Percentiles rank a stretch among this genome's conserved stretches.
These are phyloP conservation scores for Hypericum perforatum DNA, from an alignment of 345 rosid species.

Conservation along the genomic window DNA sequence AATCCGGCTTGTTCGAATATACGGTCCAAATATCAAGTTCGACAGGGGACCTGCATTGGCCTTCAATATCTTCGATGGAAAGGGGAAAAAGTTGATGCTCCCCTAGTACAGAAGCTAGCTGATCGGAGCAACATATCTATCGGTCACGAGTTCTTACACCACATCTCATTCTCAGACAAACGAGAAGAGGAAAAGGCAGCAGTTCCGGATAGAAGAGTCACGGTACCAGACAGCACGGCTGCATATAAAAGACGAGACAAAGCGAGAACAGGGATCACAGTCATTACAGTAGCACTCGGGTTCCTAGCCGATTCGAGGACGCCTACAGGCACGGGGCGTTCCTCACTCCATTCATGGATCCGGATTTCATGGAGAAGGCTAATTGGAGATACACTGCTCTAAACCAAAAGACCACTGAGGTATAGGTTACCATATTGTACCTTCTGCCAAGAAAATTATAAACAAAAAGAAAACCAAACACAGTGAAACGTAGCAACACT, in stretches of 20 bases:
- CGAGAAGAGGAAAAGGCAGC: slow-evolving; percentile 40
- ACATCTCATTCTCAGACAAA: slow-evolving; percentile 58
- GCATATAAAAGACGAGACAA: slow-evolving; percentile 27
- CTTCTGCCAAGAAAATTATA: too few species aligned
- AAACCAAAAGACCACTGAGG: slow-evolving; percentile 51
- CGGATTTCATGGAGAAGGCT: slow-evolving; percentile 87
- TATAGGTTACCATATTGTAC: too few species aligned
- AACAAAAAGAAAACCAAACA: too few species aligned
- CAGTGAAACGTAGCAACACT: too few species aligned
- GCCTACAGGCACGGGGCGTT: slow-evolving; percentile 71
- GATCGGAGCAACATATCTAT: slow-evolving; percentile 64
- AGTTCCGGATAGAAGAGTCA: slow-evolving; percentile 35
- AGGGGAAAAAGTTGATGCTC: slow-evolving; percentile 67
- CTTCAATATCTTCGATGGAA: slow-evolving; percentile 77
- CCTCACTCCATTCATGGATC: slow-evolving; percentile 75
- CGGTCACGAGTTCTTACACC: slow-evolving; percentile 53
- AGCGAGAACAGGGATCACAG: slow-evolving; percentile 40
- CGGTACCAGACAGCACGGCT: slow-evolving; percentile 14
- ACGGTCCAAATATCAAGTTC: slow-evolving; percentile 74
- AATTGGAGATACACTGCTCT: slow-evolving; percentile 62
- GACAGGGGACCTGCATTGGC: slow-evolving; percentile 87
- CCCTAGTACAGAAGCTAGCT: slow-evolving; percentile 81
- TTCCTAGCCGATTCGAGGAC: slow-evolving; percentile 79
- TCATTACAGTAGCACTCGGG: slow-evolving; percentile 68
- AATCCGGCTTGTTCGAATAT: slow-evolving; percentile 49